A percentile compares a stretch with the other conserved stretches of the same genome.
phyloP scores from a whole-genome alignment of 352 stramenopile species.

The Phytopythium vexans region DNA sequence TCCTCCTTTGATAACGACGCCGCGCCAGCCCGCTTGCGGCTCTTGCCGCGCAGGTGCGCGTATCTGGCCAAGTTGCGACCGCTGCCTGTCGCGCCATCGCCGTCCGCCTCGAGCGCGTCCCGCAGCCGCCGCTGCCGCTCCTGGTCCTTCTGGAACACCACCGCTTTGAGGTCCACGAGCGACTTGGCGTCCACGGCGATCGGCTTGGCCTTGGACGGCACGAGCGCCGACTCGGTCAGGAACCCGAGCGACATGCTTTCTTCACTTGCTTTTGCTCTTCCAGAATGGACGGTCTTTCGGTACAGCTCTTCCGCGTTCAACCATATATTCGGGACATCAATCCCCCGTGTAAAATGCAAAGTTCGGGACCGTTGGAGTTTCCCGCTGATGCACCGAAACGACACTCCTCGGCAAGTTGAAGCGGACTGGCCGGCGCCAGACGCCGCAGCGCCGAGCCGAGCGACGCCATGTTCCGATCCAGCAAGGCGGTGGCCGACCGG shows the following conservation, averaged over 20 bases:
- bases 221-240: constrained; percentile 89
- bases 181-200: constrained; percentile 87
- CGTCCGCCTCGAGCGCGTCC: constrained; percentile 24
- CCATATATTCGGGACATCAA: too few relatives aligned
- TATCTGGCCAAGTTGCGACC: constrained; percentile 22
- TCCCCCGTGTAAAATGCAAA: neutral
- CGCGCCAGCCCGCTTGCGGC: constrained; percentile 13
- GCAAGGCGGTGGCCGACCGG: constrained; percentile 1
- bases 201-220: constrained; percentile 88
- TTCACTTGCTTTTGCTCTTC: neutral
- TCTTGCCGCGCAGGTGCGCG: constrained; percentile 40
- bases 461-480: constrained; percentile 5
- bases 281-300: neutral
- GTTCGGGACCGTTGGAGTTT: constrained; percentile 1
- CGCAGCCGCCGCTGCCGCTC: constrained; percentile 59
- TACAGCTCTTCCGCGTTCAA: neutral
- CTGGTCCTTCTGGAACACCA: constrained; percentile 83
- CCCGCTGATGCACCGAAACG: neutral
- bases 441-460: neutral
- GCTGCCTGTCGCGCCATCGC: constrained; percentile 2
- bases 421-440: neutral
- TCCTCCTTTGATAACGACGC: constrained; percentile 10
- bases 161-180: constrained; percentile 76
- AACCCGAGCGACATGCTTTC: constrained; percentile 87
- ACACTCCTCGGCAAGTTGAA: neutral